Conservation (phyloP, 164 flowering plant species). For the Sextonia rubra region DNA sequence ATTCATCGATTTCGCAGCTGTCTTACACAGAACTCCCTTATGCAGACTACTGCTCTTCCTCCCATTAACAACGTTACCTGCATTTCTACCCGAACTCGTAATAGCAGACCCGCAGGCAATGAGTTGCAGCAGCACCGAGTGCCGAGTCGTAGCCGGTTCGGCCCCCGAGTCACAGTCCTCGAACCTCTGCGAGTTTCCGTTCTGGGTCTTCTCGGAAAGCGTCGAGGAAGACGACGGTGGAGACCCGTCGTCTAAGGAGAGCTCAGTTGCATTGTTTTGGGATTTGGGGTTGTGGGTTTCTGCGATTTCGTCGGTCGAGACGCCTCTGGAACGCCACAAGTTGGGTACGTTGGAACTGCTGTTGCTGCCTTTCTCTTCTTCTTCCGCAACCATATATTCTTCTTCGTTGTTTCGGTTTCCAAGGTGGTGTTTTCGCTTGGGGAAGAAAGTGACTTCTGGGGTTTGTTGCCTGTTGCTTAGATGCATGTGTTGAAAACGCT, state of each 20-base stretch:
- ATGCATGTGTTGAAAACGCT: conserved; percentile 34
- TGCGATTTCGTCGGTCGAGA: conserved; percentile 52
- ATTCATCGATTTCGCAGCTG: conserved; percentile 18
- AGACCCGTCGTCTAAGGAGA: conserved; percentile 22
- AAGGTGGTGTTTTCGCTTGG: conserved; percentile 11
- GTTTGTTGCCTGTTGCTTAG: conserved; percentile 25
- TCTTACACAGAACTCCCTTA: conserved; percentile 39
- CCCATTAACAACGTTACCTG: neutral
- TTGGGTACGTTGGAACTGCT: conserved; percentile 37
- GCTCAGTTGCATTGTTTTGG: conserved; percentile 16
- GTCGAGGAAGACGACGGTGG: conserved; percentile 49
- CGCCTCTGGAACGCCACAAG: conserved; percentile 56
- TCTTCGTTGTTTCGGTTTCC: conserved; percentile 9
- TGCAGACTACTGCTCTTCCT: conserved; percentile 31
- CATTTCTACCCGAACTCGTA: conserved; percentile 26
- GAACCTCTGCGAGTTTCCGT: conserved; percentile 24
- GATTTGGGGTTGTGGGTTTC: conserved; percentile 17
- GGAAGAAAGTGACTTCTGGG: conserved; percentile 22
- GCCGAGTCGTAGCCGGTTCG: conserved; percentile 27
- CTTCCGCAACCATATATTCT: conserved; percentile 24
- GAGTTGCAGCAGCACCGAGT: conserved; percentile 61
- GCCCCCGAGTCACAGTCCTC: conserved; percentile 26
- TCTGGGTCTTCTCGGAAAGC: conserved; percentile 25
- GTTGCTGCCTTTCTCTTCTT: conserved; percentile 35
- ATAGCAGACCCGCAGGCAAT: conserved; percentile 61